Percentiles rank a stretch among this genome's conserved stretches.
Evolutionary conservation across 306 rosid genomes (phyloP).

Genomic region (Cotoneaster glaucophyllus): DNA sequence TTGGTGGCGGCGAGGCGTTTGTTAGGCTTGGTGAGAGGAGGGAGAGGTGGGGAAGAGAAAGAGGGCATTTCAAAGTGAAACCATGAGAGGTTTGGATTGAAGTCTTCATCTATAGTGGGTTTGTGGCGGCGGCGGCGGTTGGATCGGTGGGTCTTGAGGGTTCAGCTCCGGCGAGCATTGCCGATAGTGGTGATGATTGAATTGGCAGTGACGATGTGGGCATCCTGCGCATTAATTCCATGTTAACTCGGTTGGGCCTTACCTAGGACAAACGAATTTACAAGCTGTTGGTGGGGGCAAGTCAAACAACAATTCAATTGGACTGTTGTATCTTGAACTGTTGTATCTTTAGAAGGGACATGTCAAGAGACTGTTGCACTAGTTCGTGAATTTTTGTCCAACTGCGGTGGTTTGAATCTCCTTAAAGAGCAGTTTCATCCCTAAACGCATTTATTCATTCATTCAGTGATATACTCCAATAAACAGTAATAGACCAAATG

Average conservation of each 20-base stretch:
- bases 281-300: no score
- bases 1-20: slow-evolving; percentile 16
- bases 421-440: no score
- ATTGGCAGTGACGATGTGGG: not conserved
- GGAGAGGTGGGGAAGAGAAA: slow-evolving; percentile 26
- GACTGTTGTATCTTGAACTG: no score
- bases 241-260: not conserved
- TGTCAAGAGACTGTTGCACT: no score
- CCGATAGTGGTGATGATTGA: not conserved
- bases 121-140: not conserved
- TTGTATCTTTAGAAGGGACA: no score
- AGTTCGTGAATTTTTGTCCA: no score
- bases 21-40: slow-evolving; percentile 20
- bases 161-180: slow-evolving; percentile 19
- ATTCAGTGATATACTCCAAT: no score
- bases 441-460: no score
- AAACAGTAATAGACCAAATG: no score
- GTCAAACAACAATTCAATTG: no score
- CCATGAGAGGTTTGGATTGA: slow-evolving; percentile 21
- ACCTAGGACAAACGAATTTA: no score
- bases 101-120: slow-evolving; percentile 27
- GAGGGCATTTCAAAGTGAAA: slow-evolving; percentile 54
- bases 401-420: no score
- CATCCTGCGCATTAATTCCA: not conserved
- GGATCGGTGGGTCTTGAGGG: not conserved